Percentiles rank a stretch among this genome's conserved stretches.
These are phyloP conservation scores for Gossypium anomalum DNA, from an alignment of 345 rosid genomes.

Conservation along the genomic window DNA sequence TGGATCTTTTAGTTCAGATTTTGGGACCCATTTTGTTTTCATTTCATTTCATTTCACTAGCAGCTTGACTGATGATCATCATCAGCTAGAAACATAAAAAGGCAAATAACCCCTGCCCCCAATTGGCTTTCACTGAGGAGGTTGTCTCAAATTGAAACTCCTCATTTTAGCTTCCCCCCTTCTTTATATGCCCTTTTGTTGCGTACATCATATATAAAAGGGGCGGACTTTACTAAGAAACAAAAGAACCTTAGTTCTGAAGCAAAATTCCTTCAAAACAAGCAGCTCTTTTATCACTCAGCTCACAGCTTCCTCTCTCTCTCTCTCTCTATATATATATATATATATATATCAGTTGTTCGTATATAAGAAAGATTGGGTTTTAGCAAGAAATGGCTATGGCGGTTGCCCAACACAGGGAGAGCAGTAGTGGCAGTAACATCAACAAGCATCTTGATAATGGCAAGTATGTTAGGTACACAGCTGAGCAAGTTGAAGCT, in stretches of 20 bases:
- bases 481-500: slow-evolving; percentile 98
- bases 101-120: background rate
- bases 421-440: slow-evolving; percentile 87
- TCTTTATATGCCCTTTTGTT: background rate
- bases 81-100: background rate
- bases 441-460: slow-evolving; percentile 65
- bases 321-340: background rate
- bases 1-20: slow-evolving; percentile 6
- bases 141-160: background rate
- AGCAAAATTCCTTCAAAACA: slow-evolving; percentile 21
- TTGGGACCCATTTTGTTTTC: background rate
- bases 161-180: slow-evolving; percentile 2
- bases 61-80: slow-evolving; percentile 1
- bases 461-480: slow-evolving; percentile 94
- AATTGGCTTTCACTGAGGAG: slow-evolving; percentile 21
- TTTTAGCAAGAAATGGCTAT: slow-evolving; percentile 43
- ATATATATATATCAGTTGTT: background rate
- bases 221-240: slow-evolving; percentile 43
- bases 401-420: slow-evolving; percentile 66
- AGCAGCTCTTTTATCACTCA: slow-evolving; percentile 7
- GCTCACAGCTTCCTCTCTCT: slow-evolving; percentile 3
- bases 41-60: background rate
- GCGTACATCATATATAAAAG: slow-evolving; percentile 17
- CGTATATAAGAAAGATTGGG: slow-evolving; percentile 8
- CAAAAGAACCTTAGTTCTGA: slow-evolving; percentile 22